Conservation (phyloP, 1,284 basidiomycete genomes). For the Malassezia globosa region DNA sequence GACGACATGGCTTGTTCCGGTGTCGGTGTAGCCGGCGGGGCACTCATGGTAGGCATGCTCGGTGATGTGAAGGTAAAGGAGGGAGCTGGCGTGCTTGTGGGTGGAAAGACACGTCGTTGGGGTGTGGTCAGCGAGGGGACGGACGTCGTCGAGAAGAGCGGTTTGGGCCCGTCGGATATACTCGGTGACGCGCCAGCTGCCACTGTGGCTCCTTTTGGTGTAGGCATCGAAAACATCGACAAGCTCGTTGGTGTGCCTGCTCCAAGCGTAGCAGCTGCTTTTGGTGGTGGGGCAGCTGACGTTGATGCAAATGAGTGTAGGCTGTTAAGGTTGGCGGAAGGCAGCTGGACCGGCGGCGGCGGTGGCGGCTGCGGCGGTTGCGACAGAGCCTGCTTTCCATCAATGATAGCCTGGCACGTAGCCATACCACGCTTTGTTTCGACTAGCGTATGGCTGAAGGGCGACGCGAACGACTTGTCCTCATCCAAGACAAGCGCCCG, state of each 20-base stretch:
- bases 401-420: slow-evolving; percentile 62
- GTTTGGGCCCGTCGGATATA: too few species aligned
- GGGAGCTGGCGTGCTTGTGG: background rate
- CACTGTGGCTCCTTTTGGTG: background rate
- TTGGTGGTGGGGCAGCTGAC: background rate
- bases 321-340: too few species aligned
- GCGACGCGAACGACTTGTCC: slow-evolving; percentile 35
- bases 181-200: too few species aligned
- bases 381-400: slow-evolving; percentile 52
- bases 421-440: slow-evolving; percentile 60
- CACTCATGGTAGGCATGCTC: background rate
- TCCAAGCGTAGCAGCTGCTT: too few species aligned
- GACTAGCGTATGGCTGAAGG: slow-evolving; percentile 55
- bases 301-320: too few species aligned
- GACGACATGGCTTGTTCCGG: too few species aligned
- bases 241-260: too few species aligned
- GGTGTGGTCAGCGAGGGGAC: too few species aligned
- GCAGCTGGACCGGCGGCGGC: too few species aligned
- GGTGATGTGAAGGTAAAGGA: background rate
- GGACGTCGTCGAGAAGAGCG: too few species aligned
- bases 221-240: too few species aligned
- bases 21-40: background rate
- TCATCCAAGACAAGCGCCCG: slow-evolving; percentile 53
- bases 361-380: background rate
- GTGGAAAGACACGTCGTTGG: too few species aligned